A percentile compares a stretch with the other conserved stretches of the same genome.
Conservation (phyloP, 805 yeast species). For the Candida boleticola region DNA sequence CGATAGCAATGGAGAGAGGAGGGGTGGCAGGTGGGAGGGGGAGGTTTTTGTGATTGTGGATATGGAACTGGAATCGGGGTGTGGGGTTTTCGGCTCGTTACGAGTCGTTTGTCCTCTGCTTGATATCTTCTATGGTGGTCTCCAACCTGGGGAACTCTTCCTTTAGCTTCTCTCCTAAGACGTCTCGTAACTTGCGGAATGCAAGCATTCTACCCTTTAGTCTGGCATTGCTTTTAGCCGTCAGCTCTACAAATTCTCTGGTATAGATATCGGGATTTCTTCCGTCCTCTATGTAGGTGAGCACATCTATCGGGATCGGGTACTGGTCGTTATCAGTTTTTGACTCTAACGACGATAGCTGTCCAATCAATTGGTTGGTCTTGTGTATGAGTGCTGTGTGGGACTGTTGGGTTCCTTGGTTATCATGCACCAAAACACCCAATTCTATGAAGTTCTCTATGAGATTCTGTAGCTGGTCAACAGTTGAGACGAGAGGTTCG, state of each 20-base stretch:
- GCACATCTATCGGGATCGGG: constrained; percentile 77
- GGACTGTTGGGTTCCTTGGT: constrained; percentile 83
- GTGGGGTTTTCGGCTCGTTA: no score
- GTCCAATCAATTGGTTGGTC: constrained; percentile 42
- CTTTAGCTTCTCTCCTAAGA: constrained; percentile 64
- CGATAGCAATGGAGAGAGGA: no score
- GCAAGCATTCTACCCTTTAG: constrained; percentile 82
- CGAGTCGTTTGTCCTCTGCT: constrained; percentile 39
- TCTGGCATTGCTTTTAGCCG: constrained; percentile 85
- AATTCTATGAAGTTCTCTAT: constrained; percentile 80
- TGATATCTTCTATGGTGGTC: constrained; percentile 55
- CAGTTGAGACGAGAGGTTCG: constrained; percentile 28
- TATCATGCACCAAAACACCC: constrained; percentile 91
- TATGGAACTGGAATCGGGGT: no score
- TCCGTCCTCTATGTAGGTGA: constrained; percentile 91
- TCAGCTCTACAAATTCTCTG: constrained; percentile 91
- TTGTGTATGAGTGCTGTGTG: constrained; percentile 44
- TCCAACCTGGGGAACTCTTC: constrained; percentile 79
- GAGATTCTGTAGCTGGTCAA: constrained; percentile 29
- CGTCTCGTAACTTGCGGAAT: constrained; percentile 57
- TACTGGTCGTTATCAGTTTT: constrained; percentile 33
- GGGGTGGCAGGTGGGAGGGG: no score
- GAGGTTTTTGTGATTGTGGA: no score
- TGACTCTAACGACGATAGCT: constrained; percentile 31
- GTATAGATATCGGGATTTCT: constrained; percentile 97